Conservation (phyloP, 2,329 filamentous ascomycete species). For the Claviceps africana region DNA sequence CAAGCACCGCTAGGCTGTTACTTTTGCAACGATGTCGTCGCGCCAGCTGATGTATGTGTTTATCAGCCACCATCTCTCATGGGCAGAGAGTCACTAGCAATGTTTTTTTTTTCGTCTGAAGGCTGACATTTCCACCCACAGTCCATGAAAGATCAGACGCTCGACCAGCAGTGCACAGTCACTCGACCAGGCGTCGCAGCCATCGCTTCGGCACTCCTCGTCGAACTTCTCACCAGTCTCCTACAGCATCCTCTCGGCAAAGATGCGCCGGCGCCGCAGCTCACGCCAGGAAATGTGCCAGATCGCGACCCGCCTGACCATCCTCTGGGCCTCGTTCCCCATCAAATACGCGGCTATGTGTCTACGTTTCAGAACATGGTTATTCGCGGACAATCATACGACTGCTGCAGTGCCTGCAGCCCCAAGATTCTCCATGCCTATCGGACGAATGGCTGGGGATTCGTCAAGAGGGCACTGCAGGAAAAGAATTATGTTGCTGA, state of each 20-base stretch:
- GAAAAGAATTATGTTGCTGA: constrained; percentile 70
- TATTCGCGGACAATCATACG: constrained; percentile 61
- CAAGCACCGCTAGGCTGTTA: constrained; percentile 75
- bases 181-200: constrained; percentile 85
- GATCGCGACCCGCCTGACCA: constrained; percentile 44
- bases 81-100: not conserved
- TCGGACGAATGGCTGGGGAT: constrained; percentile 55
- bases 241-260: constrained; percentile 72
- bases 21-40: constrained; percentile 96
- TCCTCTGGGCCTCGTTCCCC: constrained; percentile 57
- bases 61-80: not conserved
- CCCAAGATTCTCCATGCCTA: constrained; percentile 55
- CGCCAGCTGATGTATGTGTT: constrained; percentile 70
- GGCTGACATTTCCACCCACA: constrained; percentile 20
- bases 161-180: constrained; percentile 96
- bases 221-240: constrained; percentile 77
- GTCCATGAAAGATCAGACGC: constrained; percentile 86
- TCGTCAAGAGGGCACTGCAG: constrained; percentile 59
- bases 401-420: constrained; percentile 71
- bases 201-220: constrained; percentile 79
- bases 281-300: constrained; percentile 25
- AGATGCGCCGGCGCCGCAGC: constrained; percentile 42
- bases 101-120: not conserved
- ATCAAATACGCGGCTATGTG: constrained; percentile 68
- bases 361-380: constrained; percentile 60